These are phyloP conservation scores for Tulasnella sp. DNA, from an alignment of 768 basidiomycete species.

Conservation along the genomic window DNA sequence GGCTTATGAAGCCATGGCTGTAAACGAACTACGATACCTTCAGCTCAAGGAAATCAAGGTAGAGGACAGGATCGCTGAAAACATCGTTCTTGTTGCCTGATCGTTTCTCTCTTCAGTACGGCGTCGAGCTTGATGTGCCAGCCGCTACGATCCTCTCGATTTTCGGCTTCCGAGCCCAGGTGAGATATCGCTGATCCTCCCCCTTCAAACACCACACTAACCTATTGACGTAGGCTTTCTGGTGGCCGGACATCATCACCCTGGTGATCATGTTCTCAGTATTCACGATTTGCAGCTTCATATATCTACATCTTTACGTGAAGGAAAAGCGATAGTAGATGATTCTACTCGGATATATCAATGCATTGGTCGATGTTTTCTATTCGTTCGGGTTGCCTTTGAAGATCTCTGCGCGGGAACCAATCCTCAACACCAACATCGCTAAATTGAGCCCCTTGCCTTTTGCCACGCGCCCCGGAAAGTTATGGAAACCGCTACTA, in stretches of 20 bases:
- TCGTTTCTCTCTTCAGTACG: constrained; percentile 57
- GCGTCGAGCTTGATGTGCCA: constrained; percentile 93
- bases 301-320: constrained; percentile 82
- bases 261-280: constrained; percentile 80
- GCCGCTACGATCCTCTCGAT: constrained; percentile 92
- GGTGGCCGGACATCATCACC: constrained; percentile 94
- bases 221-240: constrained; percentile 66
- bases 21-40: constrained; percentile 92
- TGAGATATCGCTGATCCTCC: constrained; percentile 31
- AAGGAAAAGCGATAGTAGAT: constrained; percentile 59
- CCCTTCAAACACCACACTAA: background rate
- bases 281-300: constrained; percentile 72
- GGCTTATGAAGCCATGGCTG: constrained; percentile 94
- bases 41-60: constrained; percentile 90
- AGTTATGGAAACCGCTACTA: no score
- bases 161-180: constrained; percentile 89
- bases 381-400: no score
- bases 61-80: constrained; percentile 34
- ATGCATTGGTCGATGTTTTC: background rate
- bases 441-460: no score
- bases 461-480: no score
- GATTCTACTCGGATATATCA: background rate
- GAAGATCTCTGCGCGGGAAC: no score
- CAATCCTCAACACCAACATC: no score
- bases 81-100: background rate